Percentiles rank a stretch among this genome's conserved stretches.
Conservation (phyloP, 2,329 filamentous ascomycete genomes). For the Ophiosphaerella korrae region DNA sequence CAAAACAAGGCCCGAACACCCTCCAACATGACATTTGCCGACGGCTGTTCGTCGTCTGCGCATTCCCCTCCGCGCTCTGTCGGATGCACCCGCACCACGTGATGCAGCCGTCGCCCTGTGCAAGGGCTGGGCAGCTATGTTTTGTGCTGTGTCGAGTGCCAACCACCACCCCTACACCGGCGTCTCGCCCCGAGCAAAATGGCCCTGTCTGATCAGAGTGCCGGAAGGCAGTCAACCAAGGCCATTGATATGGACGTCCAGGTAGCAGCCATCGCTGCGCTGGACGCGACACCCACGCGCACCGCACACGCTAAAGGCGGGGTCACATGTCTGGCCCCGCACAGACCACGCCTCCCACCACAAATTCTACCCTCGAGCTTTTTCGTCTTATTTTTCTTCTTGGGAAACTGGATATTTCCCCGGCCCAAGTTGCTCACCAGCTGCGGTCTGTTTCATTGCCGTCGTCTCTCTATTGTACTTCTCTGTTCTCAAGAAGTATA, state of each 20-base stretch:
- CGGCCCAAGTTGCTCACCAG: slow-evolving; percentile 53
- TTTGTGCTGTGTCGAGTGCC: not conserved
- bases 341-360: slow-evolving; percentile 5
- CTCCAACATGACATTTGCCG: not conserved
- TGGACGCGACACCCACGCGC: slow-evolving; percentile 1
- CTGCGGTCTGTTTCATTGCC: slow-evolving; percentile 42
- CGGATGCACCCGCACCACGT: not conserved
- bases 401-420: slow-evolving; percentile 60
- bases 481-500: slow-evolving; percentile 37
- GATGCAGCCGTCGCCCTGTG: not conserved
- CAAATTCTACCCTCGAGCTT: slow-evolving; percentile 11
- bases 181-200: not conserved
- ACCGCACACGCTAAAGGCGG: slow-evolving; percentile 21
- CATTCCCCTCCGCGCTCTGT: not conserved
- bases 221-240: too few relatives aligned
- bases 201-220: too few relatives aligned
- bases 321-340: slow-evolving; percentile 13
- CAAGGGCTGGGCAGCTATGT: too few relatives aligned
- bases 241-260: too few relatives aligned
- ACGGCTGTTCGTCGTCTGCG: not conserved
- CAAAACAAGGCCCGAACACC: slow-evolving; percentile 4
- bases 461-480: slow-evolving; percentile 24
- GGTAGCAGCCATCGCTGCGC: too few relatives aligned
- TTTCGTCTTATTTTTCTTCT: slow-evolving; percentile 49
- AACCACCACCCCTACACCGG: not conserved